Evolutionary conservation across 306 rosid species (phyloP).

Genomic region (Citrullus amarus): DNA sequence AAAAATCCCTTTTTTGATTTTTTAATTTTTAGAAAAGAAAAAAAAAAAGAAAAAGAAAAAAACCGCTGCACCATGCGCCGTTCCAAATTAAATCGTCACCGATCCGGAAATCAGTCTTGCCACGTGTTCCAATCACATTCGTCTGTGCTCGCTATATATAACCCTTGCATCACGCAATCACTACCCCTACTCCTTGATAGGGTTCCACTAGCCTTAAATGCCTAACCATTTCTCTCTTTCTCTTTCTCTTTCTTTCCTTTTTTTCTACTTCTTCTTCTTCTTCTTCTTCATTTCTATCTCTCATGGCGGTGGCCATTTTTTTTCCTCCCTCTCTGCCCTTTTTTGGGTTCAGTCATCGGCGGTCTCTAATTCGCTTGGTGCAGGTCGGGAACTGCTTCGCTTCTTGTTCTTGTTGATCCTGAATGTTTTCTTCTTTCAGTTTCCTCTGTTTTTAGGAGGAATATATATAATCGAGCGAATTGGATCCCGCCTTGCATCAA

Average conservation of each 20-base stretch:
- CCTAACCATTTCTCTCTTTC: neutral
- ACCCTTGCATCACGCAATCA: slow-evolving; percentile 13
- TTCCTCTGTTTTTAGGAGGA: neutral
- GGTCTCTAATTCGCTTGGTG: slow-evolving; percentile 99
- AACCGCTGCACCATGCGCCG: neutral
- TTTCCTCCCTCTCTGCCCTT: neutral
- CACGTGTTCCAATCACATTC: slow-evolving; percentile 5
- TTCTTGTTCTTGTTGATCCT: neutral
- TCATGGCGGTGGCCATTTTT: neutral
- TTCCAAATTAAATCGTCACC: neutral
- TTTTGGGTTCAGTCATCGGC: slow-evolving; percentile 40
- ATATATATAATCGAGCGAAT: slow-evolving; percentile 17
- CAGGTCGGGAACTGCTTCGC: slow-evolving; percentile 97
- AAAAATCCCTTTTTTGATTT: too few species aligned
- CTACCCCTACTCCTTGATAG: neutral
- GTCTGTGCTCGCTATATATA: slow-evolving; percentile 10
- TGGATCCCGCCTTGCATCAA: slow-evolving; percentile 96
- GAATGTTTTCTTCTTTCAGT: neutral
- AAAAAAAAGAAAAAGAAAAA: too few species aligned
- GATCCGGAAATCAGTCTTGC: neutral
- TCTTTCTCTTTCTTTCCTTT: neutral
- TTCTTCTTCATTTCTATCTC: neutral
- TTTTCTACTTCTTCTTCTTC: neutral
- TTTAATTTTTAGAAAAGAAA: too few species aligned
- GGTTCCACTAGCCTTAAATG: neutral